Evolutionary conservation across 1,284 basidiomycete species (phyloP), one percentile per base, ranked within the genome.

Genomic region (Abortiporus biennis): DNA sequence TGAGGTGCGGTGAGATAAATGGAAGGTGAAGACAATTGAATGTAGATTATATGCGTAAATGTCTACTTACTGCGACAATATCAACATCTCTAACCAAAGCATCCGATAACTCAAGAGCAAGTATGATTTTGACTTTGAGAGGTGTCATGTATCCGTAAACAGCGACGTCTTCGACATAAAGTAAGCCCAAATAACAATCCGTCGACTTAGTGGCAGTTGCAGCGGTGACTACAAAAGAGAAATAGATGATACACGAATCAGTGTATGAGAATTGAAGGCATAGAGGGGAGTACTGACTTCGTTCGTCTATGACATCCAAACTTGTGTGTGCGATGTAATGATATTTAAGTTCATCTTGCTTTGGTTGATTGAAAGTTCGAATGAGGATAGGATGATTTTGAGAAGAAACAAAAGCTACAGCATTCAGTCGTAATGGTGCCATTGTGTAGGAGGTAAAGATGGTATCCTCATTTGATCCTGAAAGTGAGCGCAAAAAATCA

Each of bases 71-170:
- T 59, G 72, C 72, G 46, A 75, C 72, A 37, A 90, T 69, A 51
- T 90, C 87, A 17, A 71, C 67, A 54, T 90, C 87, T 23, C 77
- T 74, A n/a, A 89, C 78, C 13, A 89, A 74, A 12, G 80, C 68
- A 56, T 90, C 86, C n/a, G 84, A 77, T 49, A 89, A 61, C 15
- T 84, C 78, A 39, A 90, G 61, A 2, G 82, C 81, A 38, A 89
- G 59, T 47, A 90, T 72, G 54, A 90, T 88, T 65, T 88, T 89
- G 52, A 88, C 74, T 56, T 81, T 86, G 52, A 85, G 64, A 4
- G 87, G 85, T 8, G 87, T 89, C 42, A 90, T 76, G 61, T 87
- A 90, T 15, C 86, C 87, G 58, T 90, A 89, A 6, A 87, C 85
- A 2, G 84, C 85, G 31, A 85, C 76, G 52, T 89, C 86, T 59